These are phyloP conservation scores for Ganoderma resinaceum DNA, from an alignment of 1,284 basidiomycete genomes.

Conservation along the genomic window DNA sequence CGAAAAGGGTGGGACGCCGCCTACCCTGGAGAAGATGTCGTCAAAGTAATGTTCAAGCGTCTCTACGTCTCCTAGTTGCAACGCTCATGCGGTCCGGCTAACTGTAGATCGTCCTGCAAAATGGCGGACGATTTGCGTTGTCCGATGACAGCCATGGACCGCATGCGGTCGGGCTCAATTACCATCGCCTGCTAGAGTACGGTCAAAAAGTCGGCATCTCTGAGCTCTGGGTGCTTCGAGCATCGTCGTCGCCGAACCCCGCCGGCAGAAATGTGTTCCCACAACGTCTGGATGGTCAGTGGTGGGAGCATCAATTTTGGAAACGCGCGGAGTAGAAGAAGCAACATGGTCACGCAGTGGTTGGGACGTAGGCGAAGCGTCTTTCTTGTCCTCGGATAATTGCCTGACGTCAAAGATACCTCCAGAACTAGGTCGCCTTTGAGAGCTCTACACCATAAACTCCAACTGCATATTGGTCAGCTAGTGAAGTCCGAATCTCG, in stretches of 20 bases:
- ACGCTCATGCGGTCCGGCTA: conserved; percentile 9
- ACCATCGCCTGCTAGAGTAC: conserved; percentile 73
- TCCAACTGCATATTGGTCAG: too few relatives aligned
- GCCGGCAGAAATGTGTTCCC: conserved; percentile 56
- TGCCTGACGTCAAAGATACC: not conserved
- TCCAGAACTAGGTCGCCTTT: not conserved
- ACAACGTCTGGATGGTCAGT: conserved; percentile 53
- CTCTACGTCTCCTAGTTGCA: not conserved
- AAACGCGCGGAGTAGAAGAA: not conserved
- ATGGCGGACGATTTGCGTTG: conserved; percentile 80
- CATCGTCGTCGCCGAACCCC: conserved; percentile 44
- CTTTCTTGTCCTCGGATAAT: not conserved
- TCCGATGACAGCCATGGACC: conserved; percentile 98
- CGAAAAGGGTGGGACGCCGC: conserved; percentile 89
- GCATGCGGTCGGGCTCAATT: conserved; percentile 89
- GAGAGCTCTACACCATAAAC: not conserved
- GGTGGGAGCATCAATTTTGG: conserved; percentile 71
- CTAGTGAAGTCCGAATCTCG: too few relatives aligned
- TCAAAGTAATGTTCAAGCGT: conserved; percentile 59
- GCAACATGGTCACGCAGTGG: too few relatives aligned
- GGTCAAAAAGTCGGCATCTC: conserved; percentile 65
- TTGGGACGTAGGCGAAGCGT: not conserved
- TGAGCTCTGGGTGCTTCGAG: conserved; percentile 73
- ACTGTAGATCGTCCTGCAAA: conserved; percentile 68
- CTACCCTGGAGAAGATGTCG: conserved; percentile 85